Base-by-base conservation (phyloP, 192 early-diverging fungal genomes). In the Entophlyctis luteolus region DNA sequence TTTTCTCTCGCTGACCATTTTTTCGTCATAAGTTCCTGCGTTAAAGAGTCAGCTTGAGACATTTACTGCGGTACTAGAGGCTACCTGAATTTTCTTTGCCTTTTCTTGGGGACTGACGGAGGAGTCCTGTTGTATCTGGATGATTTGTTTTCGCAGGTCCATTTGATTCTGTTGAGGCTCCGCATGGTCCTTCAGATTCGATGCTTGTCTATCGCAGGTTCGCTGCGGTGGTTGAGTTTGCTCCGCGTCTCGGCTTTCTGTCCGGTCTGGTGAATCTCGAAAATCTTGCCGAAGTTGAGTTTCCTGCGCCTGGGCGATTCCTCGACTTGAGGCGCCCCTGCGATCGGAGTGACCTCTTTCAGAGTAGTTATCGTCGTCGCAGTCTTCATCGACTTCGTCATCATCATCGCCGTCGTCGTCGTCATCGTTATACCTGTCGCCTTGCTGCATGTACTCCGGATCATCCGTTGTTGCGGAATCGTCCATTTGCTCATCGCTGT, bases 61-160 rank as follows among this genome's bases (percentile, higher is more conserved):
- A 4, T 37, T 1, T 10, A 35, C 4, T 29, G 27, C 47, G 20
- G 2, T 16, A 31, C 22, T n/a, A 35, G 6, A 12, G 20, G 35
- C 2, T 75, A 88, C 88, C 82, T 91, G 90, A 20, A 92, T 88
- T 58, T 76, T 75, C 63, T 74, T 77, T 12, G 89, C 86, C 62
- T 92, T 92, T 38, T 87, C 82, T n/a, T 70, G 71, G 32, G 80
- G 66, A 25, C 69, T 35, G 8, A 89, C 62, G 10, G 58, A n/a
- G 12, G 65, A 49, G 62, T 90, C 77, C 27, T 55, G 31, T 59
- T 89, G 89, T 48, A 91, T 90, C 2, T 66, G 74, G 34, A 87
- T 72, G 57, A 92, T 92, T 58, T 80, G 85, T 45, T 77, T 80
- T 47, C 89, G 66, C 62, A 92, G 46, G 29, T 84, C 73, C 29